Conservation (phyloP, 495 filamentous ascomycete species). For the Daldinia decipiens region DNA sequence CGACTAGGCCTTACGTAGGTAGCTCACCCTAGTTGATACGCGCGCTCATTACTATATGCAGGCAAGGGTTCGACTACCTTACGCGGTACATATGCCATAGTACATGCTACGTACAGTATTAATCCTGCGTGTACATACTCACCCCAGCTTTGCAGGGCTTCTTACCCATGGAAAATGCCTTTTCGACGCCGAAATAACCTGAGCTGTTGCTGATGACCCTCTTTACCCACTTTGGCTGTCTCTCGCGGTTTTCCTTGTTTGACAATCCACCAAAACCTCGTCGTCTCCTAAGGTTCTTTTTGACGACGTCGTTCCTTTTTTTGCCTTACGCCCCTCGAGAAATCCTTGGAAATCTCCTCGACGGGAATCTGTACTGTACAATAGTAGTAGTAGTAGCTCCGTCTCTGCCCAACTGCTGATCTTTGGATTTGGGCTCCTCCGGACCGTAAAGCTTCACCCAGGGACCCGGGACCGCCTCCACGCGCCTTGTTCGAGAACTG, state of each 20-base stretch:
- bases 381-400: constrained; percentile 38
- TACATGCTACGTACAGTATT: constrained; percentile 14
- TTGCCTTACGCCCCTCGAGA: constrained; percentile 26
- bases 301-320: constrained; percentile 41
- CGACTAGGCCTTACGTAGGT: constrained; percentile 26
- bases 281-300: constrained; percentile 44
- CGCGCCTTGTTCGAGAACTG: constrained; percentile 47
- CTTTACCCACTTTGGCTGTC: constrained; percentile 44
- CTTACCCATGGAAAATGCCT: constrained; percentile 36
- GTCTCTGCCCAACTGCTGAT: constrained; percentile 54
- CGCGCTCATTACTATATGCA: constrained; percentile 30
- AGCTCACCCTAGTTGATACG: constrained; percentile 43
- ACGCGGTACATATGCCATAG: constrained; percentile 16
- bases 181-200: constrained; percentile 45
- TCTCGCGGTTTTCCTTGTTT: constrained; percentile 45
- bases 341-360: constrained; percentile 33
- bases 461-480: constrained; percentile 45
- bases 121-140: constrained; percentile 25
- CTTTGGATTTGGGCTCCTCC: constrained; percentile 49
- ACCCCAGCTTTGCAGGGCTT: constrained; percentile 37
- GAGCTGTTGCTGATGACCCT: constrained; percentile 44
- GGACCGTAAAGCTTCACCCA: constrained; percentile 45
- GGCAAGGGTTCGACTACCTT: constrained; percentile 14
- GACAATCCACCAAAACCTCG: constrained; percentile 45
- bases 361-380: constrained; percentile 28